Evolutionary conservation across 169 alveolate genomes (phyloP), one percentile per base, ranked within the genome.

Genomic region (Cryptosporidium tyzzeri): DNA sequence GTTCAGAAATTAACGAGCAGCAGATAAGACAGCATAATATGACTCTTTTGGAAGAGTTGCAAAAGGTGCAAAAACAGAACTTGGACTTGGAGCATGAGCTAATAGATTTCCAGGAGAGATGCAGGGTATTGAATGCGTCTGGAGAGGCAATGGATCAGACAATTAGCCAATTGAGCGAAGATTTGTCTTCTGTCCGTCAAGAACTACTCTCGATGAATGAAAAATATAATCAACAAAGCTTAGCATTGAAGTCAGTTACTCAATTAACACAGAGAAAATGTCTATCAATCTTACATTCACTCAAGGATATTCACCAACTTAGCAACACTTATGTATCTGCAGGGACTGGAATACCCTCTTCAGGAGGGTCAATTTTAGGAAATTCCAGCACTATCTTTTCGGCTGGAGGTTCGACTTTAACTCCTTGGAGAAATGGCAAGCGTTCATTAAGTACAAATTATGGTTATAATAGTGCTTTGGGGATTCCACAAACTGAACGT

Each of bases 131-230:
- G 29, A 62, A 59, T 80, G 80, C 75, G 35, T 62, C 89, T 3
- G 89, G 73, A 39, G 89, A 80, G 33, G 75, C 89, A 21, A 80
- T 80, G 89, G 89, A 80, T 12, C 89, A 80, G 35, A 80, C 73
- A 1, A 62, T 80, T 26, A n/a, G 10, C 29, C 73, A 80, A 65
- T 65, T 80, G 23, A 80, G 75, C 48, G 80, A 80, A 26, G 89
- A 80, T 18, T 62, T 80, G 62, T 80, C 89, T 16, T 18, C 75
- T 2, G 51, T 48, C 23, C 73, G 75, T 21, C 89, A 80, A 26
- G 89, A 80, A 70, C 48, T 80, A 7, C 70, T 65, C 3, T 16
- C 41, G 10, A 45, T 39, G 35, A 80, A 44, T 45, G 89, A 80
- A 62, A 59, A 62, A 80, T 65, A 44, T n/a, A 80, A 80, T 50